phyloP scores from a whole-genome alignment of 768 basidiomycete genomes.

The Boletus bicolor region DNA sequence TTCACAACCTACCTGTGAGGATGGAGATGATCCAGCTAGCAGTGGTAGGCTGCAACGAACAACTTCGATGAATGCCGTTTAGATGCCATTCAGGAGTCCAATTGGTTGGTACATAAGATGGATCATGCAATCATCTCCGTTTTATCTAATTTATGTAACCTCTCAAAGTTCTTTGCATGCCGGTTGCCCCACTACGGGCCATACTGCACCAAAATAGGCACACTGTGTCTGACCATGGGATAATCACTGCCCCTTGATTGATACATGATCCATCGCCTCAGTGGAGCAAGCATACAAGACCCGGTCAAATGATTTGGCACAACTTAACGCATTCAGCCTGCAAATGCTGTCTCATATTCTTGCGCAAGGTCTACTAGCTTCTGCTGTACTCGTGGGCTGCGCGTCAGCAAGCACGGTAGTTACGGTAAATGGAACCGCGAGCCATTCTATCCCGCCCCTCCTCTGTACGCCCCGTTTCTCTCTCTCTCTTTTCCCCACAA shows the following conservation, averaged over 20 bases:
- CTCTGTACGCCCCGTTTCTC: conserved; percentile 35
- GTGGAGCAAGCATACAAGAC: background rate
- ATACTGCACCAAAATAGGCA: background rate
- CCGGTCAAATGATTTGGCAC: background rate
- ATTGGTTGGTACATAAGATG: background rate
- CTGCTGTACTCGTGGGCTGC: background rate
- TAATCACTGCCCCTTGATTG: background rate
- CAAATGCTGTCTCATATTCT: background rate
- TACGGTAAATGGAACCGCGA: conserved; percentile 43
- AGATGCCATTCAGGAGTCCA: background rate
- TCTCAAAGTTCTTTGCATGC: background rate
- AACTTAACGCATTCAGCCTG: background rate
- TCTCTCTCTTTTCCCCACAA: too few species aligned
- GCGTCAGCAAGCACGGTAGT: conserved; percentile 31
- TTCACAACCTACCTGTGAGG: background rate
- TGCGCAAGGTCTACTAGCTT: background rate
- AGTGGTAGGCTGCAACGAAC: background rate
- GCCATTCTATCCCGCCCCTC: conserved; percentile 49
- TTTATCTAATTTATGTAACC: background rate
- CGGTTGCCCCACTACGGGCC: background rate
- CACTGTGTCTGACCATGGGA: background rate
- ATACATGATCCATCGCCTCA: background rate
- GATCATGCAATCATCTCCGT: background rate
- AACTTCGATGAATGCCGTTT: background rate
- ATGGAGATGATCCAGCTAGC: background rate